Evolutionary conservation across 2,329 filamentous ascomycete genomes (phyloP).

Genomic region (Aspergillus persii): DNA sequence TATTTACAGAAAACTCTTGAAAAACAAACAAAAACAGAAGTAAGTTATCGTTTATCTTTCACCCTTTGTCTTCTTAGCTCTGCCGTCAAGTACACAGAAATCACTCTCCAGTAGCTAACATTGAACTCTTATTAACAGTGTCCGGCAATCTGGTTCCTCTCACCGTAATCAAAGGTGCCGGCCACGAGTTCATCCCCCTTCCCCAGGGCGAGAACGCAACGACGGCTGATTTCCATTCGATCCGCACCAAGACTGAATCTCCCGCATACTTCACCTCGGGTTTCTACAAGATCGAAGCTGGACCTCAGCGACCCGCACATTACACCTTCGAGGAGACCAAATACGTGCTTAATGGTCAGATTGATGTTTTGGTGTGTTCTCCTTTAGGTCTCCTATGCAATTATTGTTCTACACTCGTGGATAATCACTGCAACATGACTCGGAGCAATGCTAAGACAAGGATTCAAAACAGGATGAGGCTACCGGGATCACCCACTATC

Average conservation of each 20-base stretch:
- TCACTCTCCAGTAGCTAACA: not conserved
- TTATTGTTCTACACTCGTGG: too few species aligned
- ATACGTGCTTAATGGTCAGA: slow-evolving; percentile 25
- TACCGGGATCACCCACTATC: not conserved
- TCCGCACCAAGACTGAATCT: slow-evolving; percentile 22
- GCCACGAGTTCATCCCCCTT: slow-evolving; percentile 24
- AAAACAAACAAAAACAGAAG: too few species aligned
- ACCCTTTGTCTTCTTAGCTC: too few species aligned
- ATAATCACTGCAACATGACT: too few species aligned
- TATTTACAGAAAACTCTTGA: too few species aligned
- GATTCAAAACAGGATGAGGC: not conserved
- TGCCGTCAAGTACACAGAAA: not conserved
- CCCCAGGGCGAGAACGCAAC: slow-evolving; percentile 23
- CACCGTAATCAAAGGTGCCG: slow-evolving; percentile 25
- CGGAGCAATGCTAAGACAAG: too few species aligned
- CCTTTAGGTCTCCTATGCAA: too few species aligned
- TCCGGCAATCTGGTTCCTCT: slow-evolving; percentile 21
- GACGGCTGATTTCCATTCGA: slow-evolving; percentile 26
- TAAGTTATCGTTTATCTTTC: too few species aligned
- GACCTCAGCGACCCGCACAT: slow-evolving; percentile 19
- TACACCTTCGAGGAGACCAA: slow-evolving; percentile 26
- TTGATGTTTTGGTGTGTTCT: slow-evolving; percentile 22
- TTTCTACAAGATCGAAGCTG: slow-evolving; percentile 26
- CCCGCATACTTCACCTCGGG: slow-evolving; percentile 23
- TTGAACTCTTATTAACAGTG: slow-evolving; percentile 9